These are phyloP conservation scores for Vaccinium macrocarpon DNA, from an alignment of 148 eudicot genomes.

Conservation along the genomic window DNA sequence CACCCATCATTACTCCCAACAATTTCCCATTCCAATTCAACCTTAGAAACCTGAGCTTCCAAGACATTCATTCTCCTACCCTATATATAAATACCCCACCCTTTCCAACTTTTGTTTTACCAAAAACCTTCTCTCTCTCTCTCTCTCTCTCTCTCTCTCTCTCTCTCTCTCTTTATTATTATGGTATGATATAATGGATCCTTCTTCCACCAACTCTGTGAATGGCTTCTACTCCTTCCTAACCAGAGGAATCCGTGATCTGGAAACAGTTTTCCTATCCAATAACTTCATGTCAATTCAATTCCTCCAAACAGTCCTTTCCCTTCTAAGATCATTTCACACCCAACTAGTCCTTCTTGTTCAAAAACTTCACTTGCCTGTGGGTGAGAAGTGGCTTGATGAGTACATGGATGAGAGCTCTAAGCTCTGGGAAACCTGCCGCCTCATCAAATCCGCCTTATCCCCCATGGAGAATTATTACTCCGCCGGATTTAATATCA, in stretches of 20 bases:
- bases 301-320: slow-evolving; percentile 55
- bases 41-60: slow-evolving; percentile 83
- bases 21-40: slow-evolving; percentile 55
- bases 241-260: slow-evolving; percentile 65
- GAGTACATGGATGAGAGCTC: slow-evolving; percentile 81
- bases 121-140: not conserved
- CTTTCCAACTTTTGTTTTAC: slow-evolving; percentile 13
- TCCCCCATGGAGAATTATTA: slow-evolving; percentile 58
- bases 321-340: slow-evolving; percentile 58
- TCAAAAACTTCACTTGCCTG: slow-evolving; percentile 63
- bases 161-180: not conserved
- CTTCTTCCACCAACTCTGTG: slow-evolving; percentile 50
- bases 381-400: slow-evolving; percentile 74
- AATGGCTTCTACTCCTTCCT: slow-evolving; percentile 68
- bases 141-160: not conserved
- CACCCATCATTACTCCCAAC: slow-evolving; percentile 99
- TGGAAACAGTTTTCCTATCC: slow-evolving; percentile 54
- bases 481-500: slow-evolving; percentile 46
- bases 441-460: slow-evolving; percentile 51
- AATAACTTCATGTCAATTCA: slow-evolving; percentile 67
- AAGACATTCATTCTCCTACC: slow-evolving; percentile 41
- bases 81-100: slow-evolving; percentile 32
- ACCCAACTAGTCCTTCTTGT: slow-evolving; percentile 55
- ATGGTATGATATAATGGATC: slow-evolving; percentile 33
- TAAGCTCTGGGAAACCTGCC: slow-evolving; percentile 70